A percentile compares a stretch with the other conserved stretches of the same genome.
phyloP scores from a whole-genome alignment of 73 alveolate genomes.

The Tetrahymena elliotti region DNA sequence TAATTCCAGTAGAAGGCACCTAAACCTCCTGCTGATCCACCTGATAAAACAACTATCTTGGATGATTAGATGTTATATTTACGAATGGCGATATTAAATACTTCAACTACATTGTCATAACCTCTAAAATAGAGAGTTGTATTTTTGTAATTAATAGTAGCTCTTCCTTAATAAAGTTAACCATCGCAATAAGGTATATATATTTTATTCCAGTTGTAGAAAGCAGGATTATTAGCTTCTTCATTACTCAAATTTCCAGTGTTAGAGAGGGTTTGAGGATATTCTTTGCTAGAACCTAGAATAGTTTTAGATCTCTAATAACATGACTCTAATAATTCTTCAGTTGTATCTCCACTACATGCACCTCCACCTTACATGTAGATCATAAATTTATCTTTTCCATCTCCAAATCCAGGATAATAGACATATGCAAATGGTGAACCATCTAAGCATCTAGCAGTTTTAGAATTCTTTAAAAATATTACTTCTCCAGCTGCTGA shows the following conservation, averaged over 20 bases:
- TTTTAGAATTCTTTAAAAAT: not conserved
- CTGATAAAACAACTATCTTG: not conserved
- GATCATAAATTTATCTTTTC: not conserved
- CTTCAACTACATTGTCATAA: not conserved
- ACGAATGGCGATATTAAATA: not conserved
- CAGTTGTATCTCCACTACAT: not conserved
- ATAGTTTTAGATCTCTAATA: not conserved
- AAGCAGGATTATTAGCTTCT: not conserved
- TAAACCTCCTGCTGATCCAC: not conserved
- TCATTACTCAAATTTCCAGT: not conserved
- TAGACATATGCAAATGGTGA: not conserved
- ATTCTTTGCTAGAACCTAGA: not conserved
- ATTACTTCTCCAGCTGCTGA: not conserved
- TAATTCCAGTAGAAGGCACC: not conserved
- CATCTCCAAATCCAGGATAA: not conserved
- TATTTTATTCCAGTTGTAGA: not conserved
- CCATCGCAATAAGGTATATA: not conserved
- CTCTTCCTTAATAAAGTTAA: not conserved
- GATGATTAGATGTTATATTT: not conserved
- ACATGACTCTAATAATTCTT: not conserved
- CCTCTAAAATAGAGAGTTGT: not conserved
- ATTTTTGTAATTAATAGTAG: not conserved
- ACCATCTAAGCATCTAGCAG: not conserved
- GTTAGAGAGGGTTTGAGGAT: not conserved
- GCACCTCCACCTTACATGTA: not conserved